Percentiles rank a stretch among this genome's conserved stretches.
Conservation (phyloP, 208 protist species). For the Acanthamoeba culbertsoni region DNA sequence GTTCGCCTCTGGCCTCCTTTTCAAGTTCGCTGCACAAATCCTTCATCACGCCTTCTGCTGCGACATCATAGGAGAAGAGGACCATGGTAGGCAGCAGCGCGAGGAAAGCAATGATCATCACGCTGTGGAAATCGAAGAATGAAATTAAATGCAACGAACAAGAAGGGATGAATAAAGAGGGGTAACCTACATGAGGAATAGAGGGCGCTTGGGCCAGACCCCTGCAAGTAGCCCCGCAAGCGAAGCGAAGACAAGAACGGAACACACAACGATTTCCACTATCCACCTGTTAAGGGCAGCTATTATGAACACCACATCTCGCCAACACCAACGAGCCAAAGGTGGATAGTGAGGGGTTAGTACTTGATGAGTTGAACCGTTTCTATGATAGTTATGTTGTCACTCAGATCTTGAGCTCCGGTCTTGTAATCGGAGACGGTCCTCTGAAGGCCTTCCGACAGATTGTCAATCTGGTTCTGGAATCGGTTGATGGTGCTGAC, state of each 20-base stretch:
- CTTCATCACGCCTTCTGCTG: neutral
- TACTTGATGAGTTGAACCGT: slow-evolving; percentile 15
- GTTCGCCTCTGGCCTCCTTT: neutral
- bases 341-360: neutral
- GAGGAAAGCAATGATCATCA: slow-evolving; percentile 13
- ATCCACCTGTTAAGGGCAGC: neutral
- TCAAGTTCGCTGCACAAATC: neutral
- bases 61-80: slow-evolving; percentile 4
- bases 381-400: neutral
- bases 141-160: neutral
- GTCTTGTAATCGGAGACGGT: neutral
- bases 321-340: too few relatives aligned
- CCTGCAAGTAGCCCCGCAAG: neutral
- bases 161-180: neutral
- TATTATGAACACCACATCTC: neutral
- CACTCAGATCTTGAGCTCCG: neutral
- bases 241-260: slow-evolving; percentile 7
- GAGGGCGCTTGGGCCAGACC: neutral
- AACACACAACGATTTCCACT: neutral
- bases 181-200: slow-evolving; percentile 1
- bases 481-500: neutral
- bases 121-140: neutral
- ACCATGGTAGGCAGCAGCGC: neutral
- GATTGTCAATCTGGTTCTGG: neutral
- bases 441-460: slow-evolving; percentile 2